Percentiles rank a stretch among this genome's conserved stretches.
These are phyloP conservation scores for Exophiala alcalophila DNA, from an alignment of 2,329 filamentous ascomycete genomes.

Conservation along the genomic window DNA sequence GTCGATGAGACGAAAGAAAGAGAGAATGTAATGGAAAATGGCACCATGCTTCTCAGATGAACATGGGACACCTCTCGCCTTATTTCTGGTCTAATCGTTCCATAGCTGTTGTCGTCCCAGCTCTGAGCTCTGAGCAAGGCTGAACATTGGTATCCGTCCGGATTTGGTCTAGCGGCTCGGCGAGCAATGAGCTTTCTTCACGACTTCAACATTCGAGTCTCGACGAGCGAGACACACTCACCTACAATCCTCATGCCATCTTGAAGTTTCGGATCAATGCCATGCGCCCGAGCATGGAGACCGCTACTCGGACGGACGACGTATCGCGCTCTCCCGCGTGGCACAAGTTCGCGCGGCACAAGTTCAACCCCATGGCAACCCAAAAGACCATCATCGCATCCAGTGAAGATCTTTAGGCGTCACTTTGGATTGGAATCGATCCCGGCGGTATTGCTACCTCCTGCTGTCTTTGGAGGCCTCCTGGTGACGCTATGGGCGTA, in stretches of 20 bases:
- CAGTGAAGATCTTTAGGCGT: conserved; percentile 10
- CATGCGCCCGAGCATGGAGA: conserved; percentile 2
- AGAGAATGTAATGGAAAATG: too few relatives aligned
- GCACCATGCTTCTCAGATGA: too few relatives aligned
- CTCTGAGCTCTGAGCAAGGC: not conserved
- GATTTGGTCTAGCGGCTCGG: conserved; percentile 2
- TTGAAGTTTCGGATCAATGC: conserved; percentile 7
- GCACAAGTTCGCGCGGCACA: too few relatives aligned
- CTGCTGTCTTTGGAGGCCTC: conserved; percentile 63
- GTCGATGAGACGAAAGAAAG: too few relatives aligned
- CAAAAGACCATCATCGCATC: too few relatives aligned
- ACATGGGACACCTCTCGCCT: too few relatives aligned
- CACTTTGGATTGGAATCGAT: conserved; percentile 32
- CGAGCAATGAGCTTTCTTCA: not conserved
- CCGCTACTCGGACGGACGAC: not conserved
- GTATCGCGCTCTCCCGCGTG: too few relatives aligned
- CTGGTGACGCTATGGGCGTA: conserved; percentile 62
- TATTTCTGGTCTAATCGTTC: too few relatives aligned
- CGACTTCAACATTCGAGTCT: not conserved
- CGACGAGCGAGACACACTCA: not conserved
- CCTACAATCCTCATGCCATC: too few relatives aligned
- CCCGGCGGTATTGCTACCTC: conserved; percentile 57
- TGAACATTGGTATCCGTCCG: not conserved
- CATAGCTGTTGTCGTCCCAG: too few relatives aligned
- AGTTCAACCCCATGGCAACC: too few relatives aligned